Percentiles rank a stretch among this genome's conserved stretches.
Evolutionary conservation across 768 basidiomycete species (phyloP).

Genomic region (Pleurotus platypus): DNA sequence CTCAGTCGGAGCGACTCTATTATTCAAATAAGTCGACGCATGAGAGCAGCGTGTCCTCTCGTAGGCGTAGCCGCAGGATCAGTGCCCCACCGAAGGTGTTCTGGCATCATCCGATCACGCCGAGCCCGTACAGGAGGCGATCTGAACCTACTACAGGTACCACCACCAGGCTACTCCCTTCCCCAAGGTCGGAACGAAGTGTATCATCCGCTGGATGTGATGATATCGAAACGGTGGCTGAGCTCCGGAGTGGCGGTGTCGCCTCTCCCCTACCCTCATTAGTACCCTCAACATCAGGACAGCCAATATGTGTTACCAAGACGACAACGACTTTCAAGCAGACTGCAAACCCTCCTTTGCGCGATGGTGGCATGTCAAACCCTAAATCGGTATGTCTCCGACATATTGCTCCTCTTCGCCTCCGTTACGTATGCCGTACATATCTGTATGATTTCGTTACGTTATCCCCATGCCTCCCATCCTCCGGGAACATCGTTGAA

Average conservation of each 20-base stretch:
- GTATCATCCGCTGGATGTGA: not conserved
- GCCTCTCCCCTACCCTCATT: not conserved
- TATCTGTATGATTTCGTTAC: not conserved
- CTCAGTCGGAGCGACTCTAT: conserved; percentile 30
- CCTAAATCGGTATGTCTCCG: not conserved
- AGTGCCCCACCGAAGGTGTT: conserved; percentile 10
- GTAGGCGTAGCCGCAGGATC: not conserved
- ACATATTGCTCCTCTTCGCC: not conserved
- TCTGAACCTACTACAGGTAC: not conserved
- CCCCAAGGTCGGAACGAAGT: too few relatives aligned
- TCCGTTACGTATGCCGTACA: not conserved
- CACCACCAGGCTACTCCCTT: not conserved
- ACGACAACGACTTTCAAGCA: not conserved
- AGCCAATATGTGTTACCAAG: not conserved
- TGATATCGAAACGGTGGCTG: conserved; percentile 4
- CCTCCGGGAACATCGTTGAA: not conserved
- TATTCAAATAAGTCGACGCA: not conserved
- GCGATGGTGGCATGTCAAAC: conserved; percentile 1
- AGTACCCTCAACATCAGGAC: not conserved
- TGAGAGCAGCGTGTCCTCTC: too few relatives aligned
- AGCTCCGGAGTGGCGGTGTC: not conserved
- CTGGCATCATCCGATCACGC: not conserved
- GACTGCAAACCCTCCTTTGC: not conserved
- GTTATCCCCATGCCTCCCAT: not conserved
- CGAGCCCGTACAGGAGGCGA: not conserved